Evolutionary conservation across 1,139 yeast species (phyloP).

Genomic region (Hanseniaspora gamundiae): DNA sequence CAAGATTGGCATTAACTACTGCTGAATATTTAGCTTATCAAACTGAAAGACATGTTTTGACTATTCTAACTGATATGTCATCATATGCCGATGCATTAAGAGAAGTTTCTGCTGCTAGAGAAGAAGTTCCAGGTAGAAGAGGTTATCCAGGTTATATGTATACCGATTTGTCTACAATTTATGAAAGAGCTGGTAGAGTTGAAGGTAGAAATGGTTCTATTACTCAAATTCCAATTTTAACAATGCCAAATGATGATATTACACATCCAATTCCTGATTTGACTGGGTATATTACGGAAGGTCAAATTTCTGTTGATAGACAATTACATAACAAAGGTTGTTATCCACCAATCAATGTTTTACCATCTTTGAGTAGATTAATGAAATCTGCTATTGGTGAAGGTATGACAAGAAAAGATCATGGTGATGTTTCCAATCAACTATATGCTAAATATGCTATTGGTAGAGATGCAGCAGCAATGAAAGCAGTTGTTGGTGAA

Average conservation of each 20-base stretch:
- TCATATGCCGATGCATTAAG: constrained; percentile 98
- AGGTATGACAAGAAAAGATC: constrained; percentile 99
- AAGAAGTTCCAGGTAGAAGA: constrained; percentile 99
- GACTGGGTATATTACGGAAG: constrained; percentile 98
- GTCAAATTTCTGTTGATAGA: constrained; percentile 95
- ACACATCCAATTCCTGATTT: constrained; percentile 99
- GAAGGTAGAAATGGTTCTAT: constrained; percentile 99
- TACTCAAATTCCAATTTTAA: constrained; percentile 95
- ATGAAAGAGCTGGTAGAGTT: constrained; percentile 99
- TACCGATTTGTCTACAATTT: constrained; percentile 96
- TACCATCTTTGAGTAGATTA: constrained; percentile 93
- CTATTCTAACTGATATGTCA: constrained; percentile 97
- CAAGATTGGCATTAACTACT: constrained; percentile 97
- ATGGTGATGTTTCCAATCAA: constrained; percentile 98
- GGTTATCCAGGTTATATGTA: constrained; percentile 99
- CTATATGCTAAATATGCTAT: constrained; percentile 97
- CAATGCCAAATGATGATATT: constrained; percentile 99
- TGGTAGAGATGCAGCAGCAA: constrained; percentile 99
- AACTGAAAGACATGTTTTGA: constrained; percentile 97
- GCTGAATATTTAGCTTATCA: constrained; percentile 98
- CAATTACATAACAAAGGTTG: constrained; percentile 92
- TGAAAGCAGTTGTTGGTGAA: constrained; percentile 99
- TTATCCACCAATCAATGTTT: constrained; percentile 96
- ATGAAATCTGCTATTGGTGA: constrained; percentile 99
- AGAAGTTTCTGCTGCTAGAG: constrained; percentile 99